Percentiles rank a stretch among this genome's conserved stretches.
Conservation (phyloP, 345 rosid genomes). For the Bruguiera gymnorhiza region DNA sequence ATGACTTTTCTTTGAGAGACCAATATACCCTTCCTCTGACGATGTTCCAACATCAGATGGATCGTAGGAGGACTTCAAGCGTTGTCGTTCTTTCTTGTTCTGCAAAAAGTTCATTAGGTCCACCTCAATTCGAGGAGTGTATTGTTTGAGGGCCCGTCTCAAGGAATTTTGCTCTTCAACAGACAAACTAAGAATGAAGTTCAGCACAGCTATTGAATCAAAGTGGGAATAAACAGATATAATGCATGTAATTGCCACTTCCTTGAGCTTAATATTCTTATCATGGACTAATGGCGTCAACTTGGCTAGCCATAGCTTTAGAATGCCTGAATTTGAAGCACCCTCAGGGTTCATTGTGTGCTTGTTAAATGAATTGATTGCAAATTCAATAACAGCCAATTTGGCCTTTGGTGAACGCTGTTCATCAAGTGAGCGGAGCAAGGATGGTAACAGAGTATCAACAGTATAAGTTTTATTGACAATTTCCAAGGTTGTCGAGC, state of each 20-base stretch:
- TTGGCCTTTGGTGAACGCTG: slow-evolving; percentile 98
- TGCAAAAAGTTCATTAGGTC: slow-evolving; percentile 93
- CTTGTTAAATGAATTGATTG: slow-evolving; percentile 84
- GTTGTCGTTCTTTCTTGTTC: slow-evolving; percentile 89
- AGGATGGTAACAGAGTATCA: slow-evolving; percentile 89
- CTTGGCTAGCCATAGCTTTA: slow-evolving; percentile 95
- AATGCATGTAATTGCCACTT: slow-evolving; percentile 87
- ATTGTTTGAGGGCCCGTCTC: slow-evolving; percentile 88
- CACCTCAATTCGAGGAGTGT: slow-evolving; percentile 97
- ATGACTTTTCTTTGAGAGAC: slow-evolving; percentile 62
- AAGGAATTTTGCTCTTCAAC: slow-evolving; percentile 95
- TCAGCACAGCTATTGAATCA: slow-evolving; percentile 84
- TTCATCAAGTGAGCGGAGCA: slow-evolving; percentile 96
- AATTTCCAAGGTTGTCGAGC: slow-evolving; percentile 87
- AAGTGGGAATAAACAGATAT: slow-evolving; percentile 87
- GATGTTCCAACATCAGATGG: slow-evolving; percentile 92
- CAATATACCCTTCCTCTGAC: slow-evolving; percentile 81
- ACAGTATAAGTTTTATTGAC: slow-evolving; percentile 87
- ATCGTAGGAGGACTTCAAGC: slow-evolving; percentile 77
- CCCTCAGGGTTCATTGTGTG: slow-evolving; percentile 77
- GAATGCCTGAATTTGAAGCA: slow-evolving; percentile 74
- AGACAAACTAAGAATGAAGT: slow-evolving; percentile 87
- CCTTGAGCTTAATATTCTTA: slow-evolving; percentile 92
- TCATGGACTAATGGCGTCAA: slow-evolving; percentile 79
- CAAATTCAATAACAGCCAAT: slow-evolving; percentile 93